Base-by-base conservation (phyloP, 306 rosid species). In the Mimosa bimucronata region DNA sequence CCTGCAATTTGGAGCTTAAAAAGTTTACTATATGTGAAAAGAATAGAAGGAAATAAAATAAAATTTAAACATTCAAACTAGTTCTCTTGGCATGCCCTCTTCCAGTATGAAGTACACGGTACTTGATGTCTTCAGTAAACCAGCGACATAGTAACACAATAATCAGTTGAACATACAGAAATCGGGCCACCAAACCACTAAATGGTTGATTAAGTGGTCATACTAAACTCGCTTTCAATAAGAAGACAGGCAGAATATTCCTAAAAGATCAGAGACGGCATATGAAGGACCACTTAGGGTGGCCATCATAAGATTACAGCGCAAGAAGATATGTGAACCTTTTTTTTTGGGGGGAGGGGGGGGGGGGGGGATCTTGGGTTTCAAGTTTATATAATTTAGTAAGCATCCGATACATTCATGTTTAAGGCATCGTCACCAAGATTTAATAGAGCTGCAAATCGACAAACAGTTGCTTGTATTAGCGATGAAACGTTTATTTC, bases 61-160 rank as follows among this genome's bases (percentile, higher is more conserved):
- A 53, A 42, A 80, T 60, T 52, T 38, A 37, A 66, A 66, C 38
- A 81, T 75, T 53, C 45, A 2, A 18, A 62, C 37, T 38, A 57
- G 64, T 38, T 57, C 53, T 69, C 73, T 29, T 58, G 74, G 74
- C 62, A 19, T 50, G 42, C 62, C 31, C 72, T 14, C 62, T 66
- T 58, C 31, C 31, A 31, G 74, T 79, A 74, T 23, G 66, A 57
- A 73, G 41, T 72, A 76, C 14, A 29, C 55, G 34, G 37, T 37
- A 55, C n/a, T 23, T 61, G 40, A 78, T 74, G 34, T 46, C 75
- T 45, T 73, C 34, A 18, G 66, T 25, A 75, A 57, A 83, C 73
- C 73, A 73, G 48, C 4, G 21, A 29, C 73, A 67, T 6, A 48
- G 55, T 21, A 41, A 79, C 45, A 64, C 28, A 57, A 62, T 65